Evolutionary conservation across 331 rosid genomes (phyloP).

Genomic region (Quercus lobata): DNA sequence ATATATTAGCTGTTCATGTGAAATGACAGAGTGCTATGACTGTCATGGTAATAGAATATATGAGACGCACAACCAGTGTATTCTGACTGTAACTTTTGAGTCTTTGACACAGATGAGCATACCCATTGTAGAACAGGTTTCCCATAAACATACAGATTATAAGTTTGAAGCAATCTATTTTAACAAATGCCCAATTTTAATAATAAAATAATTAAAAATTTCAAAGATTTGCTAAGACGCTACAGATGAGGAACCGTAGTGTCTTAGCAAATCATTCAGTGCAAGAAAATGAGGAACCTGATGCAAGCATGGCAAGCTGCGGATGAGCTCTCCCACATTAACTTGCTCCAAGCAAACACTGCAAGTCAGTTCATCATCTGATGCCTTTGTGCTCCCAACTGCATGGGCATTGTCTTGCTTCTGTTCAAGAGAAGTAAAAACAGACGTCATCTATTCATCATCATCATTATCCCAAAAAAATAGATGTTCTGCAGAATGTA

Average conservation of each 20-base stretch:
- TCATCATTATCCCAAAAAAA: not conserved
- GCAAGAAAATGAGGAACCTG: conserved; percentile 50
- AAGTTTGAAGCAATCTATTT: not conserved
- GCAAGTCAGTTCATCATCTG: conserved; percentile 90
- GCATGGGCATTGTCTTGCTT: conserved; percentile 49
- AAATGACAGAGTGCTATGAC: not conserved
- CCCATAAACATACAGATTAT: not conserved
- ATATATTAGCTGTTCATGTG: not conserved
- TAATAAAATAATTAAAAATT: not conserved
- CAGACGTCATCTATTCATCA: not conserved
- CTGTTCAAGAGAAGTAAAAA: conserved; percentile 33
- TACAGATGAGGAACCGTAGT: not conserved
- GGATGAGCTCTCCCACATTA: conserved; percentile 73
- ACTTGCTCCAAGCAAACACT: conserved; percentile 98
- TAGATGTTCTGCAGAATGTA: not conserved
- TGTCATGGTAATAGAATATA: not conserved
- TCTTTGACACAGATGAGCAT: not conserved
- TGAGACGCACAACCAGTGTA: not conserved
- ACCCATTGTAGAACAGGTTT: not conserved
- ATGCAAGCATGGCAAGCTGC: conserved; percentile 96
- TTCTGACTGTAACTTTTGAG: not conserved
- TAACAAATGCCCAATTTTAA: not conserved
- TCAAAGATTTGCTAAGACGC: not conserved
- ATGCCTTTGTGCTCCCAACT: conserved; percentile 51
- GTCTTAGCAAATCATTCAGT: not conserved